Evolutionary conservation across 73 alveolate genomes (phyloP).

Genomic region (Paramecium biaurelia): DNA sequence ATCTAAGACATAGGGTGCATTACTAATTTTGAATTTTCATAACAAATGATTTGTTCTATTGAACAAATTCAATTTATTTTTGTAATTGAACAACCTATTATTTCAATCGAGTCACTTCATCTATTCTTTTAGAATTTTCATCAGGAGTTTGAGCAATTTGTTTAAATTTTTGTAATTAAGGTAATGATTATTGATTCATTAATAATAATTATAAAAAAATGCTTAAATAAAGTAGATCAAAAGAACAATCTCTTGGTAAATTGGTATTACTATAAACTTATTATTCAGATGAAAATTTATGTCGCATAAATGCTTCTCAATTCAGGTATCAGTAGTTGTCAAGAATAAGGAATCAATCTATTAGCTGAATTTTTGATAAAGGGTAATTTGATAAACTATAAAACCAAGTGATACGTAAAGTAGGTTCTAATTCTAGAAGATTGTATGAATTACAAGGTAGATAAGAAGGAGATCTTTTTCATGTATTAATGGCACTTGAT

Average conservation of each 20-base stretch:
- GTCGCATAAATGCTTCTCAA: conserved; percentile 37
- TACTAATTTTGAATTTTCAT: neutral
- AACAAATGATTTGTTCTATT: neutral
- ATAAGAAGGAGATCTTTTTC: conserved; percentile 41
- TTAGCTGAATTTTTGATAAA: neutral
- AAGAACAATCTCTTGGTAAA: conserved; percentile 15
- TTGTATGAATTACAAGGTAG: conserved; percentile 28
- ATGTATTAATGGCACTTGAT: neutral
- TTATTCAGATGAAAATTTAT: neutral
- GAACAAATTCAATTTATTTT: neutral
- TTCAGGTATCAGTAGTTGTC: neutral
- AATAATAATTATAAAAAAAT: neutral
- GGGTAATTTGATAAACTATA: neutral
- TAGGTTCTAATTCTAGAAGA: neutral
- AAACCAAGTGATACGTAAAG: neutral
- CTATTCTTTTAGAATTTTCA: neutral
- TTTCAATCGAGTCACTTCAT: neutral
- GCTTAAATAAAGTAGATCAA: conserved; percentile 45
- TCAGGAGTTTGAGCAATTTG: neutral
- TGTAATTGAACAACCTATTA: neutral
- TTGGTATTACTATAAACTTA: neutral
- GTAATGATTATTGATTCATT: neutral
- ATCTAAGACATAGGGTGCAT: neutral
- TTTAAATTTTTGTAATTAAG: neutral
- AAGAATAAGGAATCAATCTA: conserved; percentile 11